Base-by-base conservation (phyloP, 225 moss, liverwort and hornwort genomes). In the Marchantia polymorpha region DNA sequence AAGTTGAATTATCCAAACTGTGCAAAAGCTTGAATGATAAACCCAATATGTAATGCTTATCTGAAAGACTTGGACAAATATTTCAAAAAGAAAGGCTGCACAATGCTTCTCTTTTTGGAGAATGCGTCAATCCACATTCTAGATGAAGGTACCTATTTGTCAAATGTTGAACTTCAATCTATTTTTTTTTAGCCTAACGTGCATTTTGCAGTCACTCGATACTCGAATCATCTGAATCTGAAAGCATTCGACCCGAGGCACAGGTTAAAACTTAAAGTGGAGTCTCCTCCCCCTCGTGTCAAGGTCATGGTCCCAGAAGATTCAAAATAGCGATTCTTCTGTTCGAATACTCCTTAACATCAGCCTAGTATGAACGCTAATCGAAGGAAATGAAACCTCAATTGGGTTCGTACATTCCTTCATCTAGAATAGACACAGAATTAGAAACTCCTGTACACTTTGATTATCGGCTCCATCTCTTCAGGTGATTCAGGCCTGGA, bases 191-290 rank as follows among this genome's bases (percentile, higher is more conserved):
- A n/a, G n/a, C n/a, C n/a, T n/a, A n/a, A n/a, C n/a, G n/a, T n/a
- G n/a, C n/a, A n/a, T 96, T 51, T 64, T 96, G 76, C 96, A 94
- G 83, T 84, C 92, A n/a, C n/a, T n/a, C n/a, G n/a, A n/a, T n/a
- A n/a, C n/a, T n/a, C n/a, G n/a, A n/a, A n/a, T n/a, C n/a, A n/a
- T n/a, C n/a, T n/a, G n/a, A n/a, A n/a, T 64, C 81, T 94, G 93
- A 95, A 54, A 81, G 85, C 51, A 61, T 48, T 52, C 78, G 66
- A 68, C 39, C 69, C 26, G 66, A 81, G 20, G 46, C 10, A 10
- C 7, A 31, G 27, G 46, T 46, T 0, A 74, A 74, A 68, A 22
- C 59, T 7, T 84, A 67, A 84, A 27, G 52, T 58, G n/a, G 12
- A 54, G 13, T 30, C 26, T 74, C 31, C 39, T 69, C 68, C 68